phyloP scores from a whole-genome alignment of 1,284 basidiomycete species.

The Tilletia indica region DNA sequence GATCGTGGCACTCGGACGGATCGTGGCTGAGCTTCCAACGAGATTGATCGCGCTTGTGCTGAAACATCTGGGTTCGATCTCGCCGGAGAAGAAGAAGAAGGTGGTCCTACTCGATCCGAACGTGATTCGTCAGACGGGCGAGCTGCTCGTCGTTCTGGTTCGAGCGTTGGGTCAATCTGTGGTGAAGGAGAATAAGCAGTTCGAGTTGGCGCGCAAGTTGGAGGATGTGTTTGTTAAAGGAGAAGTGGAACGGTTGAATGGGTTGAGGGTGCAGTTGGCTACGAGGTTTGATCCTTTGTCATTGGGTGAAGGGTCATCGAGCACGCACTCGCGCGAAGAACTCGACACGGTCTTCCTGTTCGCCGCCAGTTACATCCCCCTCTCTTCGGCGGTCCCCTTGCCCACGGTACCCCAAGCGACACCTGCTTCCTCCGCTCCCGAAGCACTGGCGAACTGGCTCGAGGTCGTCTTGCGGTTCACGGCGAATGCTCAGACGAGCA shows the following conservation, averaged over 20 bases:
- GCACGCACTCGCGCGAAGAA: not conserved
- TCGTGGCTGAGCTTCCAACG: constrained; percentile 24
- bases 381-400: constrained; percentile 7
- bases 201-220: constrained; percentile 31
- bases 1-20: not conserved
- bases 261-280: not conserved
- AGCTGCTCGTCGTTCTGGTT: constrained; percentile 36
- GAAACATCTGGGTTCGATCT: constrained; percentile 16
- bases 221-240: constrained; percentile 29
- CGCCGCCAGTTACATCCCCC: not conserved
- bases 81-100: not conserved
- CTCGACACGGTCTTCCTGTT: constrained; percentile 5
- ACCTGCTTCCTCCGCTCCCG: not conserved
- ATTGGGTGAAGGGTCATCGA: not conserved
- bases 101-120: constrained; percentile 31
- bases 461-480: constrained; percentile 9
- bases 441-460: constrained; percentile 14
- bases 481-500: not conserved
- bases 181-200: constrained; percentile 25
- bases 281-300: not conserved
- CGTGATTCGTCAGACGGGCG: constrained; percentile 39
- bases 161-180: constrained; percentile 25
- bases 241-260: not conserved
- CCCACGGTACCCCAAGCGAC: not conserved
- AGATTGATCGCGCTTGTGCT: constrained; percentile 35